Conservation (phyloP, 148 eudicot genomes). For the Rhododendron ferrugineum region DNA sequence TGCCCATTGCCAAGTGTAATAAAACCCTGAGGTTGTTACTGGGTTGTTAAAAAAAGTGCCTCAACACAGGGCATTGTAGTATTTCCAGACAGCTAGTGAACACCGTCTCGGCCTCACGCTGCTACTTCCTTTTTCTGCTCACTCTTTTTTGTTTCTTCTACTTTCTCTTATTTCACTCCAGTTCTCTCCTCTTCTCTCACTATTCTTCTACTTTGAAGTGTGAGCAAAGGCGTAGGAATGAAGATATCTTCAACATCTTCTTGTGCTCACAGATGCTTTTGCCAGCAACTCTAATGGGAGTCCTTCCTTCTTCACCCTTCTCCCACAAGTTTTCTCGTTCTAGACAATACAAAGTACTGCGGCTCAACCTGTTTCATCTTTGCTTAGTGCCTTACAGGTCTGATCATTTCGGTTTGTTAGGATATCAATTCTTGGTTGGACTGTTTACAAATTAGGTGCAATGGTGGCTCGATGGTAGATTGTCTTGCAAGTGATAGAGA, state of each 20-base stretch:
- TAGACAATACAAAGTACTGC: not conserved
- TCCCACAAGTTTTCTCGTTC: not conserved
- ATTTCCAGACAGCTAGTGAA: not conserved
- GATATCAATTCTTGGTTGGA: not conserved
- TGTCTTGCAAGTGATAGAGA: not conserved
- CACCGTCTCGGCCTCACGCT: not conserved
- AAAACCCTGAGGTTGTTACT: not conserved
- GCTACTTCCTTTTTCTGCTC: not conserved
- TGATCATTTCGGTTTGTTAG: not conserved
- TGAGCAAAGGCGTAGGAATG: not conserved
- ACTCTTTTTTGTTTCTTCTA: not conserved
- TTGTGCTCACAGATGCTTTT: not conserved
- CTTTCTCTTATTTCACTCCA: not conserved
- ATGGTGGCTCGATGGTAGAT: not conserved
- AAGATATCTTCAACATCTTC: not conserved
- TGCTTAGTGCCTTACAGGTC: not conserved
- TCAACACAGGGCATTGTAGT: not conserved
- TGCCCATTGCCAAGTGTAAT: not conserved
- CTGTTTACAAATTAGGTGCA: not conserved
- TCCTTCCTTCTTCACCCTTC: not conserved
- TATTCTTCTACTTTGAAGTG: not conserved
- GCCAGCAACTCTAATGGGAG: not conserved
- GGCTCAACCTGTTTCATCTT: not conserved
- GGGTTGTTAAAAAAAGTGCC: not conserved
- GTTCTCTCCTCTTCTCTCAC: not conserved